Evolutionary conservation across 163 green algal species (phyloP).

Genomic region (Scenedesmus sp.): DNA sequence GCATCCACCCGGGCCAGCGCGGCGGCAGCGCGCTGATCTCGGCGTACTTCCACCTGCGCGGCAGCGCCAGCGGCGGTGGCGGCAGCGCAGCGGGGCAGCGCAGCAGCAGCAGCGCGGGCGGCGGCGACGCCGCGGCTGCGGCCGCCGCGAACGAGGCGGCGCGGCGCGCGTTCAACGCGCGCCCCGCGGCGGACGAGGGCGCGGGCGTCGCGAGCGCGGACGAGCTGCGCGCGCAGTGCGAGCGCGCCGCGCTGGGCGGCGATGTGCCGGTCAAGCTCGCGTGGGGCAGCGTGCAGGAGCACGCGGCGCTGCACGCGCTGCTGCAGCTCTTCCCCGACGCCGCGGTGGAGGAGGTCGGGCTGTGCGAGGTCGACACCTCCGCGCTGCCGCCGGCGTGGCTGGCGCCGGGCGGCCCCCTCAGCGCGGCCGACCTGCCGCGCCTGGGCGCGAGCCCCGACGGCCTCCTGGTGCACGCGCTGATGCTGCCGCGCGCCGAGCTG

Average conservation of each 20-base stretch:
- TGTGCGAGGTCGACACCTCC: conserved; percentile 1
- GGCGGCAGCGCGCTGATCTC: conserved; percentile 28
- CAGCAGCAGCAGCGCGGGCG: conserved; percentile 9
- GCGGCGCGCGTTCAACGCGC: neutral
- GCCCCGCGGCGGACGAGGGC: neutral
- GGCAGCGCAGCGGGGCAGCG: neutral
- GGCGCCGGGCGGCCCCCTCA: neutral
- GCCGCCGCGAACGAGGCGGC: neutral
- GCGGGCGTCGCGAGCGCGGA: no score
- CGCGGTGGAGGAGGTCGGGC: conserved; percentile 19
- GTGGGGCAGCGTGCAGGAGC: conserved; percentile 40
- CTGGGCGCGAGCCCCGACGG: conserved; percentile 24
- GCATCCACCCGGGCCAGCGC: conserved; percentile 34
- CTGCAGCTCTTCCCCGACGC: conserved; percentile 30
- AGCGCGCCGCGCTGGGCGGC: conserved; percentile 9
- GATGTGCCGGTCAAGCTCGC: conserved; percentile 24
- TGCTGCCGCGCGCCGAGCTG: neutral
- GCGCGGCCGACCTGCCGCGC: neutral
- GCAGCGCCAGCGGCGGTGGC: neutral
- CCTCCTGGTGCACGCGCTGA: conserved; percentile 6
- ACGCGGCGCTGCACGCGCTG: conserved; percentile 24
- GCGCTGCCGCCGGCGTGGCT: neutral
- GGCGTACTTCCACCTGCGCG: conserved; percentile 37
- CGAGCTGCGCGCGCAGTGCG: neutral
- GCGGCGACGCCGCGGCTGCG: neutral